Base-by-base conservation (phyloP, 495 filamentous ascomycete genomes). In the Penicillium paradoxum region DNA sequence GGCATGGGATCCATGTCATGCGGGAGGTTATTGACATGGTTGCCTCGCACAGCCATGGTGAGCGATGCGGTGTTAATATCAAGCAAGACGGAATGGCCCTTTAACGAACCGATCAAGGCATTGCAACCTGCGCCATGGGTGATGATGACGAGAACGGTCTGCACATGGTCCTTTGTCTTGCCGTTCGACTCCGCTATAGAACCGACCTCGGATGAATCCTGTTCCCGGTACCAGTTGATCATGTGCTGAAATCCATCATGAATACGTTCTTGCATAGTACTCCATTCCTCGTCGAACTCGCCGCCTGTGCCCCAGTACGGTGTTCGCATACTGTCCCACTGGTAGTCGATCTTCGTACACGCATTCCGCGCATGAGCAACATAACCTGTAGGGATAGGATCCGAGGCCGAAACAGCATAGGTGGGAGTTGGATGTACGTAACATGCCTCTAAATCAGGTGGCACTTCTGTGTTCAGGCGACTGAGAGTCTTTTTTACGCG, bases 41-140 rank as follows among this genome's bases (percentile, higher is more conserved):
- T 79, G 36, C 85, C 86, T 33, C 87, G 81, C 25, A 87, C 81
- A 10, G 92, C 91, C 84, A 97, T 85, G 0, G 93, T 96, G 24
- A 98, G 76, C 0, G 90, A 95, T 8, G 91, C 87, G 71, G 92
- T 90, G 29, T 82, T 85, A 14, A 97, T 87, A 64, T 97, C 91
- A 43, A 93, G 77, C 7, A 99, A 78, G 2, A 92, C 88, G 0
- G 93, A 90, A 56, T 92, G 86, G 47, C 91, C 86, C 0, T 89
- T 95, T 49, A 99, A 75, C 4, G 89, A 89, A 6, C 92, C 91
- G 44, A 97, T 91, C 42, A 99, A 69, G 0, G 93, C 95, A 70
- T 99, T 99, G 70, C 93, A 96, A 43, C 91, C 95, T 10, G 95
- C 95, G n/a, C 92, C 92, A 61, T 99, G 93, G 0, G 95, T 96